Percentiles rank a stretch among this genome's conserved stretches.
Evolutionary conservation across 2,329 filamentous ascomycete genomes (phyloP).

Genomic region (Colletotrichum karsti): DNA sequence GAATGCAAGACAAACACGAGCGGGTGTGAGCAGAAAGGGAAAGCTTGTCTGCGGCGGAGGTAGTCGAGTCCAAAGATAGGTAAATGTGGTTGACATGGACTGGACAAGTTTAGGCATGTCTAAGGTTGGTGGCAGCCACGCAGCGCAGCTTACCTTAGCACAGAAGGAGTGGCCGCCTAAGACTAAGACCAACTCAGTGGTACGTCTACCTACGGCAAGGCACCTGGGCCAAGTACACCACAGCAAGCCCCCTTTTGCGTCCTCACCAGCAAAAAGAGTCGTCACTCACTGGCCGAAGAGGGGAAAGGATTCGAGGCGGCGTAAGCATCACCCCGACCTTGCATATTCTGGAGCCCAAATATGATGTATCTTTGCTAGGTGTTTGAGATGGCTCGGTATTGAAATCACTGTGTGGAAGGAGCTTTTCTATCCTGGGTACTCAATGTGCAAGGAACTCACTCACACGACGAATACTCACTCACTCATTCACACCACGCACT

Average conservation of each 20-base stretch:
- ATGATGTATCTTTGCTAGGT: slow-evolving; percentile 9
- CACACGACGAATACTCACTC: not conserved
- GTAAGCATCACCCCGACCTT: slow-evolving; percentile 14
- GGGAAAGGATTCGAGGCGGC: slow-evolving; percentile 20
- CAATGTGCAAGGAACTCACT: not conserved
- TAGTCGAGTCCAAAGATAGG: not conserved
- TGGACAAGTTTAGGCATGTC: not conserved
- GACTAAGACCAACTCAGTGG: slow-evolving; percentile 4
- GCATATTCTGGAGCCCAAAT: slow-evolving; percentile 8
- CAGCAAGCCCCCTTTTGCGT: not conserved
- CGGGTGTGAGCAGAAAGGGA: not conserved
- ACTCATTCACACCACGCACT: not conserved
- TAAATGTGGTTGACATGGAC: too few species aligned
- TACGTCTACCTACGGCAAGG: too few species aligned
- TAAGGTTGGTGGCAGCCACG: slow-evolving; percentile 10
- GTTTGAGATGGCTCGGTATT: not conserved
- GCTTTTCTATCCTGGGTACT: not conserved
- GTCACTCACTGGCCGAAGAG: not conserved
- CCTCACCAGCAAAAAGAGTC: not conserved
- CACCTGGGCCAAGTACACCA: not conserved
- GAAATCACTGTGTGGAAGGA: not conserved
- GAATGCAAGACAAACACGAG: slow-evolving; percentile 9
- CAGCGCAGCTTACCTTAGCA: slow-evolving; percentile 16
- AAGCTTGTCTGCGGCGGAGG: slow-evolving; percentile 10
- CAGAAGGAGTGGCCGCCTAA: not conserved